Conservation (phyloP, 177 flowering plant species). For the Vitis hybrid region DNA sequence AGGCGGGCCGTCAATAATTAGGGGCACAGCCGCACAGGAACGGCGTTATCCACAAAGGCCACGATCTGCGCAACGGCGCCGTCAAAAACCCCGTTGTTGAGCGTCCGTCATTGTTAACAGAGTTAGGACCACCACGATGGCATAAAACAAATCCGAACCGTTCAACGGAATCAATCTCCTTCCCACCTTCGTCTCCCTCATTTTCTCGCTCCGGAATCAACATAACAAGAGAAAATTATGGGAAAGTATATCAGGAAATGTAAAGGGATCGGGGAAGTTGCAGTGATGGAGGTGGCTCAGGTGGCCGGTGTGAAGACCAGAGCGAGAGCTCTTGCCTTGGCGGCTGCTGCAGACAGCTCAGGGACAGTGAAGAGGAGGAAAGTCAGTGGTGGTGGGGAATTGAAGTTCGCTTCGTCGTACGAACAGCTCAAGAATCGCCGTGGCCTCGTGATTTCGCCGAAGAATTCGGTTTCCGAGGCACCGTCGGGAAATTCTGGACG, state of each 20-base stretch:
- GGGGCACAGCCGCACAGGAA: background rate
- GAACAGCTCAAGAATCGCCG: conserved; percentile 19
- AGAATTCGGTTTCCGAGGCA: background rate
- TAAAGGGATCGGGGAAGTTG: conserved; percentile 9
- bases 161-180: conserved; percentile 5
- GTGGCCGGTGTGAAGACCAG: conserved; percentile 34
- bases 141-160: conserved; percentile 22
- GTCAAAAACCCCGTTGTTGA: conserved; percentile 40
- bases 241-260: conserved; percentile 16
- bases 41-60: conserved; percentile 7
- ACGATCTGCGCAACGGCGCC: conserved; percentile 43
- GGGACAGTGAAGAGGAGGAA: conserved; percentile 15
- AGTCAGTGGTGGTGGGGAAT: conserved; percentile 7
- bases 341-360: conserved; percentile 13
- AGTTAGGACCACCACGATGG: conserved; percentile 26
- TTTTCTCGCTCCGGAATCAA: conserved; percentile 8
- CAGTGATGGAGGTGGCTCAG: conserved; percentile 22
- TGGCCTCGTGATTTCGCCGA: background rate
- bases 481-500: background rate
- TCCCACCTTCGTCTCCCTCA: conserved; percentile 14
- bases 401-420: conserved; percentile 8
- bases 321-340: conserved; percentile 25
- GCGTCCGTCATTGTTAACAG: conserved; percentile 30
- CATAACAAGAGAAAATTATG: background rate
- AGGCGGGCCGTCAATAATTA: background rate